A percentile compares a stretch with the other conserved stretches of the same genome.
These are phyloP conservation scores for Melocanna baccifera DNA, from an alignment of 176 grass and related monocot genomes.

Conservation along the genomic window DNA sequence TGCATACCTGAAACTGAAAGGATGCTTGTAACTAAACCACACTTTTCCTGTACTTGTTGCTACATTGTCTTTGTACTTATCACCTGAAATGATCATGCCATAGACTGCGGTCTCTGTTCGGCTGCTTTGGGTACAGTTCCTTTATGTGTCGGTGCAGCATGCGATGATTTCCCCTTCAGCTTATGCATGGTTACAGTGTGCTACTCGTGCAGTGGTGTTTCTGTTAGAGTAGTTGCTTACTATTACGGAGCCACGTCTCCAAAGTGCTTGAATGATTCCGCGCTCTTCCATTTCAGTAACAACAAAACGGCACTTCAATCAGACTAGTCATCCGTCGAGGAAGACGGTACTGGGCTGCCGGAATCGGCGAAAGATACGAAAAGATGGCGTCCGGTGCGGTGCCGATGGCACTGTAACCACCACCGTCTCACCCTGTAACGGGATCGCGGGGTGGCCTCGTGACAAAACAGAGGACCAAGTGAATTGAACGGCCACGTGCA, in stretches of 20 bases:
- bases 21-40: not conserved
- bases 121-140: not conserved
- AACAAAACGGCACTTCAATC: not conserved
- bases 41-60: not conserved
- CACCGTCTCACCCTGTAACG: not conserved
- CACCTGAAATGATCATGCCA: slow-evolving; percentile 6
- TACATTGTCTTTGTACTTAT: not conserved
- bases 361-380: not conserved
- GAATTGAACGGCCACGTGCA: slow-evolving; percentile 44
- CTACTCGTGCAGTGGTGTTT: not conserved
- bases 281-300: not conserved
- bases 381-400: not conserved
- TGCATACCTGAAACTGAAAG: not conserved
- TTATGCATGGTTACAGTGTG: not conserved
- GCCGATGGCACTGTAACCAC: slow-evolving; percentile 1
- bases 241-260: not conserved
- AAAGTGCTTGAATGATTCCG: not conserved
- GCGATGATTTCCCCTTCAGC: not conserved
- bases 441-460: not conserved
- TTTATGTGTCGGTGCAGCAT: not conserved
- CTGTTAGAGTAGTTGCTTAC: not conserved
- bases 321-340: not conserved
- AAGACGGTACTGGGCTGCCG: not conserved
- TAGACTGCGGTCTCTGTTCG: not conserved
- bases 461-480: slow-evolving; percentile 28